Evolutionary conservation across 306 rosid genomes (phyloP).

Genomic region (Alnus glutinosa): DNA sequence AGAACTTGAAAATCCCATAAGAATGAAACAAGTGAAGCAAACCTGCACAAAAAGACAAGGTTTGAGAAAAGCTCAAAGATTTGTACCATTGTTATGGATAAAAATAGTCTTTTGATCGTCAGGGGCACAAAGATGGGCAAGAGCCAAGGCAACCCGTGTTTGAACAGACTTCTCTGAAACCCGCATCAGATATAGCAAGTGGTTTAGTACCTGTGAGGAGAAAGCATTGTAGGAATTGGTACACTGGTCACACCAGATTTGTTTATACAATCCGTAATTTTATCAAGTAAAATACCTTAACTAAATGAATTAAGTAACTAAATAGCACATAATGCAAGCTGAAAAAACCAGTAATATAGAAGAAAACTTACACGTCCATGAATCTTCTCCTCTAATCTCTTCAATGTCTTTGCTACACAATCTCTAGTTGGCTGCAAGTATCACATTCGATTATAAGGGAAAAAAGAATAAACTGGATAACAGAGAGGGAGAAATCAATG

Average conservation of each 20-base stretch:
- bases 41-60: neutral
- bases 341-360: slow-evolving; percentile 18
- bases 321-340: neutral
- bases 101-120: slow-evolving; percentile 78
- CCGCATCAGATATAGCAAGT: slow-evolving; percentile 87
- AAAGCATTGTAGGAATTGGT: neutral
- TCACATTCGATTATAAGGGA: neutral
- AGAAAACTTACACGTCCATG: slow-evolving; percentile 74
- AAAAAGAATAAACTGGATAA: neutral
- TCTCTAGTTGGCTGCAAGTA: slow-evolving; percentile 86
- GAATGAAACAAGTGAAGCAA: neutral
- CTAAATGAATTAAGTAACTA: neutral
- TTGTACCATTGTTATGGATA: slow-evolving; percentile 68
- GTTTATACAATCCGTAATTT: neutral
- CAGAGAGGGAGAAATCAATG: neutral
- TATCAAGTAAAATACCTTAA: neutral
- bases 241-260: neutral
- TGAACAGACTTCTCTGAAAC: slow-evolving; percentile 75
- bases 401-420: slow-evolving; percentile 92
- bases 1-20: slow-evolving; percentile 1
- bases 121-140: slow-evolving; percentile 91
- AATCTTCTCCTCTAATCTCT: slow-evolving; percentile 97
- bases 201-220: slow-evolving; percentile 70
- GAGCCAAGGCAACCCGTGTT: slow-evolving; percentile 88
- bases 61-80: neutral